Percentiles rank a stretch among this genome's conserved stretches.
Evolutionary conservation across 495 filamentous ascomycete species (phyloP).

Genomic region (Letharia lupina): DNA sequence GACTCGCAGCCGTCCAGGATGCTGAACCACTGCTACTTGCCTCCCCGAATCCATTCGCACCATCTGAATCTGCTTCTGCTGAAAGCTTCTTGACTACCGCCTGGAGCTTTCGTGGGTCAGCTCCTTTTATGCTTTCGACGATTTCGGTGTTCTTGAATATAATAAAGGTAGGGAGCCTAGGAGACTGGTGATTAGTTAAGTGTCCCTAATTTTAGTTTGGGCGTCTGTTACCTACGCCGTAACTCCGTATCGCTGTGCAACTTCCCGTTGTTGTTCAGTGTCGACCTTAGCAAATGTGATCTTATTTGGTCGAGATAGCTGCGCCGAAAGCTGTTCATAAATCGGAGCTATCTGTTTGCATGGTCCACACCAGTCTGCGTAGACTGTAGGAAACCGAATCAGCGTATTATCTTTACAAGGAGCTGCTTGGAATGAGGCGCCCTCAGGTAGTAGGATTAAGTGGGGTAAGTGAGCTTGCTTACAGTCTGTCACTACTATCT

Average conservation of each 20-base stretch:
- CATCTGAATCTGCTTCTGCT: constrained; percentile 53
- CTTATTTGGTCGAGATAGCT: constrained; percentile 61
- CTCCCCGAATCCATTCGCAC: constrained; percentile 39
- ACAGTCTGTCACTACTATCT: constrained; percentile 81
- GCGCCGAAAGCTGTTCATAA: constrained; percentile 67
- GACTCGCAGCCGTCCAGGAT: constrained; percentile 61
- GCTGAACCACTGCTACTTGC: constrained; percentile 30
- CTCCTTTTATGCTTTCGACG: constrained; percentile 63
- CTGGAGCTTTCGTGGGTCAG: constrained; percentile 59
- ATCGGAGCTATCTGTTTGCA: constrained; percentile 79
- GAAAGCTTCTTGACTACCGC: constrained; percentile 64
- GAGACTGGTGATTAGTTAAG: neutral
- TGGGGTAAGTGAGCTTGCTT: constrained; percentile 33
- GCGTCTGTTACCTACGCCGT: constrained; percentile 48
- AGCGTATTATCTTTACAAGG: constrained; percentile 47
- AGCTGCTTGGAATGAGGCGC: constrained; percentile 4
- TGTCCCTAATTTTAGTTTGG: neutral
- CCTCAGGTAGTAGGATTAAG: constrained; percentile 18
- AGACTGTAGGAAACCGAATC: constrained; percentile 47
- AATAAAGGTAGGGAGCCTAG: constrained; percentile 75
- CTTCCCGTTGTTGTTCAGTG: constrained; percentile 63
- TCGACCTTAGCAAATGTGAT: constrained; percentile 86
- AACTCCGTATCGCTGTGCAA: constrained; percentile 62
- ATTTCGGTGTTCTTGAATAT: constrained; percentile 69
- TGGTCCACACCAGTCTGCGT: constrained; percentile 78